Evolutionary conservation across 1,284 basidiomycete species (phyloP).

Genomic region (Ustilago shanxiensis): DNA sequence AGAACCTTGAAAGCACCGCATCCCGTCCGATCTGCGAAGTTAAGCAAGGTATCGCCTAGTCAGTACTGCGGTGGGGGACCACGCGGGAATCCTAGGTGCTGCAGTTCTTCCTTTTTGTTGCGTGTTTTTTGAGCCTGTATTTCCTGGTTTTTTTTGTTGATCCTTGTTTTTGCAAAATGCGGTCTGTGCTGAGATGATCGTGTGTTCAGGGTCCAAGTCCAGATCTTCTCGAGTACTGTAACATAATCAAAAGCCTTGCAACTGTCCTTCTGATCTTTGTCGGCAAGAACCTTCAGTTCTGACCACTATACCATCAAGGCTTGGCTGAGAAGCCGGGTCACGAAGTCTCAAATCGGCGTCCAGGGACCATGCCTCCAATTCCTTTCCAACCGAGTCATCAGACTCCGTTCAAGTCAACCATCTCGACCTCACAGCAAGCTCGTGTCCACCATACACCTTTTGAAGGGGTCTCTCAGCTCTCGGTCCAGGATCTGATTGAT

Average conservation of each 20-base stretch:
- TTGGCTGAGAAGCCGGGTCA: not conserved
- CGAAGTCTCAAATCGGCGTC: not conserved
- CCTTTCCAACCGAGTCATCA: slow-evolving; percentile 45
- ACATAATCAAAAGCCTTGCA: not conserved
- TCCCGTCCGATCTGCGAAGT: slow-evolving; percentile 84
- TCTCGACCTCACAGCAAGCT: slow-evolving; percentile 43
- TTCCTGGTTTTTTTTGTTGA: not conserved
- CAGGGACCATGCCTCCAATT: slow-evolving; percentile 41
- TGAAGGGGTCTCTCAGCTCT: slow-evolving; percentile 1
- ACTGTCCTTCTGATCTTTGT: too few species aligned
- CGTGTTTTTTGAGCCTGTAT: not conserved
- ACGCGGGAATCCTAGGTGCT: slow-evolving; percentile 84
- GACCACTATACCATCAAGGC: too few species aligned
- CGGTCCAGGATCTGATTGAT: slow-evolving; percentile 28
- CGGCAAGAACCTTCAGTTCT: too few species aligned
- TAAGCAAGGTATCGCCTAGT: slow-evolving; percentile 82
- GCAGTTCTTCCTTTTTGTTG: slow-evolving; percentile 73
- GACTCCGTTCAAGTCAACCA: slow-evolving; percentile 54
- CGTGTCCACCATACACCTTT: slow-evolving; percentile 28
- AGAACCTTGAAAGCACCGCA: slow-evolving; percentile 83
- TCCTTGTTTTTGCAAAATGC: not conserved
- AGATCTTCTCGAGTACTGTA: slow-evolving; percentile 4
- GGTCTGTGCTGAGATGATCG: not conserved
- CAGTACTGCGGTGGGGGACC: slow-evolving; percentile 87
- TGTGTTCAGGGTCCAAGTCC: slow-evolving; percentile 1